These are phyloP conservation scores for Pelargonium citronellum DNA, from an alignment of 441 rosid species.

Conservation along the genomic window DNA sequence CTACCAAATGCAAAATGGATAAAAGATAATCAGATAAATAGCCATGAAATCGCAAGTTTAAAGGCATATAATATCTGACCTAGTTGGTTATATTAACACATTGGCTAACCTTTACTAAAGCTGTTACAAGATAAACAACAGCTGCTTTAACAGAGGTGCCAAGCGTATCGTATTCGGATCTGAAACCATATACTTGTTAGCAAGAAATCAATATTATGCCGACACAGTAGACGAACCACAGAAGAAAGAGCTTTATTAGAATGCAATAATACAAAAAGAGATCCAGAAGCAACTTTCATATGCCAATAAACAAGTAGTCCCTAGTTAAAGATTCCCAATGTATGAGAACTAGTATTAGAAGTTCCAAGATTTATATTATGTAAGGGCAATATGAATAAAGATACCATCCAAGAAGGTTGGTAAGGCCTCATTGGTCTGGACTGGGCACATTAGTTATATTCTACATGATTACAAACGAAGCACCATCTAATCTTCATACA, in stretches of 20 bases:
- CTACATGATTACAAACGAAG: background rate
- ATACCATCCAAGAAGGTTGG: background rate
- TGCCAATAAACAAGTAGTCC: background rate
- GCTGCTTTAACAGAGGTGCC: constrained; percentile 85
- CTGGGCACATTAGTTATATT: background rate
- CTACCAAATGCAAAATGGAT: too few species aligned
- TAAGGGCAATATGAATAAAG: background rate
- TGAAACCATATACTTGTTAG: constrained; percentile 24
- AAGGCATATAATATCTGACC: too few species aligned
- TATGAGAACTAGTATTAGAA: background rate
- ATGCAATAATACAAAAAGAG: background rate
- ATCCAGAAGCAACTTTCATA: background rate
- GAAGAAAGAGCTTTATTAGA: background rate
- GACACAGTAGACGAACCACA: background rate
- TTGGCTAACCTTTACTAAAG: constrained; percentile 67
- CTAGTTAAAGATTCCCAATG: background rate
- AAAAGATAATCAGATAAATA: too few species aligned
- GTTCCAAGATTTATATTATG: background rate
- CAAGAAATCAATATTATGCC: background rate
- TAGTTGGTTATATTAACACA: background rate
- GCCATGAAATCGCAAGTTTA: too few species aligned
- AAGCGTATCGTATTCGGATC: constrained; percentile 88
- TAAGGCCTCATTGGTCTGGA: background rate
- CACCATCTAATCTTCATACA: too few species aligned
- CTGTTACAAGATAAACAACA: constrained; percentile 78